These are phyloP conservation scores for Globisporangium perplexum DNA, from an alignment of 352 stramenopile species.

Conservation along the genomic window DNA sequence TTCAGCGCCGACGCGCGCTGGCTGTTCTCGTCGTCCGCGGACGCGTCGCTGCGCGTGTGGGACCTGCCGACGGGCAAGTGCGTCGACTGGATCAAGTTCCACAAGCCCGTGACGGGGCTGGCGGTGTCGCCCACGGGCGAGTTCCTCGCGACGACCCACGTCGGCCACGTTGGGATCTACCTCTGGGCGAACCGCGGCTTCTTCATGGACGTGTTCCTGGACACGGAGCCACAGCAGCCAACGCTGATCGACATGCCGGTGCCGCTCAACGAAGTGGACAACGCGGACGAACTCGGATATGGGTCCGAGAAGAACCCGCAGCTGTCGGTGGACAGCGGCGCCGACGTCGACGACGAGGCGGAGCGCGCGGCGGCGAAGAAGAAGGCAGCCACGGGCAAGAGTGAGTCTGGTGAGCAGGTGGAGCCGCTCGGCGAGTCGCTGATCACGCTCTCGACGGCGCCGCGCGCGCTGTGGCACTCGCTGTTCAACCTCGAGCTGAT, in stretches of 20 bases:
- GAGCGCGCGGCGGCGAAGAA: constrained; percentile 23
- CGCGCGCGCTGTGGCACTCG: constrained; percentile 86
- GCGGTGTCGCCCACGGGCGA: constrained; percentile 93
- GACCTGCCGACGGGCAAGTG: constrained; percentile 94
- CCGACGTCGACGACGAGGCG: constrained; percentile 5
- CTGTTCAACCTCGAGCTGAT: constrained; percentile 93
- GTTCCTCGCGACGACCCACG: constrained; percentile 94
- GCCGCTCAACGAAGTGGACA: constrained; percentile 81
- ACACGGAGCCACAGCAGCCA: constrained; percentile 65
- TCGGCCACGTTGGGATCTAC: constrained; percentile 89
- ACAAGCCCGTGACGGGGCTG: constrained; percentile 87
- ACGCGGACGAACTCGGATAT: constrained; percentile 49
- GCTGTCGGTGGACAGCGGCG: constrained; percentile 21
- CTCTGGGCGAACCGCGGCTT: constrained; percentile 94
- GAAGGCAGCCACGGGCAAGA: constrained; percentile 29
- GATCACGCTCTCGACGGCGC: constrained; percentile 72
- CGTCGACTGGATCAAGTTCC: constrained; percentile 94
- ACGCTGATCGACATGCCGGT: constrained; percentile 90
- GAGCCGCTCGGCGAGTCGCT: constrained; percentile 53
- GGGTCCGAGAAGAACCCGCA: constrained; percentile 50
- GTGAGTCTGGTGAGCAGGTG: constrained; percentile 22
- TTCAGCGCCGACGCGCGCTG: constrained; percentile 89
- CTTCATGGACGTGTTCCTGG: constrained; percentile 88
- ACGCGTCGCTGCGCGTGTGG: constrained; percentile 90
- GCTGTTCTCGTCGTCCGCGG: constrained; percentile 80